phyloP scores from a whole-genome alignment of 2,329 filamentous ascomycete genomes.

The Myriosclerotinia scirpicola region DNA sequence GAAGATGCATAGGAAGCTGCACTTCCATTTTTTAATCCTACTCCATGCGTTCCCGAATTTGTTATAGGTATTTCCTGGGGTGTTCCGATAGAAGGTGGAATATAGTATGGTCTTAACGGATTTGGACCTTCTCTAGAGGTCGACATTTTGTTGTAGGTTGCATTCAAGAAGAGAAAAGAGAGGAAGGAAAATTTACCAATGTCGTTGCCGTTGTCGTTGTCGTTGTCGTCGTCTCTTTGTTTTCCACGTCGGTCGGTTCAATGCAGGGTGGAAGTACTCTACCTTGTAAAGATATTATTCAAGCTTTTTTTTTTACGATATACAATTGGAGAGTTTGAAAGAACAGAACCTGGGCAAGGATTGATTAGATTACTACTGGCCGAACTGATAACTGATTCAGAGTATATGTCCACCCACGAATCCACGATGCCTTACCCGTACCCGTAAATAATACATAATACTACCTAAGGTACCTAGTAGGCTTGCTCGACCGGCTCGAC shows the following conservation, averaged over 20 bases:
- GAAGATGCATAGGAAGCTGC: constrained; percentile 58
- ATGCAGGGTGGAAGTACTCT: constrained; percentile 14
- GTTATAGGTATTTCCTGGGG: constrained; percentile 47
- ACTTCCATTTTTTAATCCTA: constrained; percentile 41
- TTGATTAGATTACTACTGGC: too few relatives aligned
- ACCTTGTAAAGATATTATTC: constrained; percentile 15
- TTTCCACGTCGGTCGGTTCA: constrained; percentile 14
- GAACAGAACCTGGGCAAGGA: too few relatives aligned
- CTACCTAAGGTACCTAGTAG: too few relatives aligned
- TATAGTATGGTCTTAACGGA: constrained; percentile 60
- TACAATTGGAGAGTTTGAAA: too few relatives aligned
- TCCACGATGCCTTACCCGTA: constrained; percentile 18
- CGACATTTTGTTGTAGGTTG: constrained; percentile 43
- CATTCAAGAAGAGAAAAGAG: constrained; percentile 11
- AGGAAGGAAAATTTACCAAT: background rate
- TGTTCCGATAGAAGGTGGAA: constrained; percentile 64
- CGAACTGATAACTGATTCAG: too few relatives aligned
- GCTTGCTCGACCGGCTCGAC: too few relatives aligned
- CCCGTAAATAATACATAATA: too few relatives aligned
- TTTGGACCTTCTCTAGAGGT: constrained; percentile 53
- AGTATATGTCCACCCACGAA: too few relatives aligned
- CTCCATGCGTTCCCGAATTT: constrained; percentile 36
- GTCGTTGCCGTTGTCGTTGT: background rate
- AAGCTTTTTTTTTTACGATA: background rate
- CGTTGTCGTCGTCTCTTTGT: constrained; percentile 15